Evolutionary conservation across 768 basidiomycete species (phyloP), one percentile per base, ranked within the genome.

Genomic region (Auricularia sp.): DNA sequence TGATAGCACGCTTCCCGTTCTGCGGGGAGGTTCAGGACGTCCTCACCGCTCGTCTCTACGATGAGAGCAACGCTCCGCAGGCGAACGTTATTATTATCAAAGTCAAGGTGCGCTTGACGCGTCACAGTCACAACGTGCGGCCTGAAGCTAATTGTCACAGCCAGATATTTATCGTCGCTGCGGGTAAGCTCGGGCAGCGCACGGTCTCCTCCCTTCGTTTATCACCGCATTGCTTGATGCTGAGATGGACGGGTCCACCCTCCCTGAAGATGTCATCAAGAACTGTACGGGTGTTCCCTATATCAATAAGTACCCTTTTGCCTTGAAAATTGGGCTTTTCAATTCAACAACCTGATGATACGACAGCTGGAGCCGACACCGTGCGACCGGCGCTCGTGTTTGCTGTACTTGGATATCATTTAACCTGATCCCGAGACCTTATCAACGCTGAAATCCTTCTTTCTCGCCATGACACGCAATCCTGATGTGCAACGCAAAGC

Each of bases 381-480:
- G 73, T 64, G 34, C 3, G 54, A 23, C 47, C 29, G 21, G 16
- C 29, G 16, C 11, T 23, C 56, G 65, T 69, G 59, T 71, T 35
- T 53, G 36, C 2, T 35, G 34, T 62, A 29, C 47, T 51, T 16
- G 21, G 11, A 18, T 18, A 8, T 10, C 21, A 14, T 18, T 4
- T 51, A 14, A 6, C 11, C 14, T 12, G 6, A 51, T 18, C 18
- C 3, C 14, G 42, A 86, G 84, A 85, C 82, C 2, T 76, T 80
- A 12, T 78, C 82, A 12, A 74, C 79, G 14, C 71, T 85, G 44
- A 74, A 79, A 47, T 76, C 78, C 3, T 84, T 85, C 68, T 65
- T 83, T 29, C 77, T 85, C 10, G 80, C 83, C 3, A 84, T 85
- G 82, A 73, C 81, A 56, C 74, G 80, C 36, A 70, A 84, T 70